Conservation (phyloP, 2,329 filamentous ascomycete species). For the Fusarium multiceps region DNA sequence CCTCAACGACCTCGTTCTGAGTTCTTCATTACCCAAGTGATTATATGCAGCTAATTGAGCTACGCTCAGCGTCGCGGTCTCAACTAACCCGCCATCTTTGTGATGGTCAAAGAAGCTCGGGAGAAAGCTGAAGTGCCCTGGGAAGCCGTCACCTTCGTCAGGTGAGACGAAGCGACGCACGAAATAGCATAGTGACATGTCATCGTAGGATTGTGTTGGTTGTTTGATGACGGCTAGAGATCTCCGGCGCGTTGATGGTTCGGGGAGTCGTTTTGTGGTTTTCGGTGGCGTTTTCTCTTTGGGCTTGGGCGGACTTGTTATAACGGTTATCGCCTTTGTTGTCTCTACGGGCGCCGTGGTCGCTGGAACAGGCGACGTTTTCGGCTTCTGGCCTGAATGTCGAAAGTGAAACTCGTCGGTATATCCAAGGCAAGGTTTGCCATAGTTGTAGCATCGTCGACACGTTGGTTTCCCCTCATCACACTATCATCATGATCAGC, state of each 20-base stretch:
- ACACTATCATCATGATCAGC: constrained; percentile 34
- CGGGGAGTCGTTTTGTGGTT: background rate
- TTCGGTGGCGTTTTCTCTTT: background rate
- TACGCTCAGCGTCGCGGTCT: constrained; percentile 49
- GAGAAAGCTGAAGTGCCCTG: constrained; percentile 50
- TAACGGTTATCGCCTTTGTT: background rate
- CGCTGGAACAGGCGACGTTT: background rate
- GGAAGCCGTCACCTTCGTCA: constrained; percentile 45
- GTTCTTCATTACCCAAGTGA: constrained; percentile 45
- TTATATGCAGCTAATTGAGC: constrained; percentile 52
- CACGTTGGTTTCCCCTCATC: constrained; percentile 50
- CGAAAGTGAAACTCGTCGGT: constrained; percentile 53
- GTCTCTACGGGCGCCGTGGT: background rate
- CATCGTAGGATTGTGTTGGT: constrained; percentile 36
- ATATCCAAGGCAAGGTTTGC: constrained; percentile 50
- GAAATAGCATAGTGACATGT: constrained; percentile 51
- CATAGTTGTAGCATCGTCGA: constrained; percentile 49
- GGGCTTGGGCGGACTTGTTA: background rate
- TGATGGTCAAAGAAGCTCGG: constrained; percentile 45
- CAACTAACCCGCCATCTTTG: constrained; percentile 44
- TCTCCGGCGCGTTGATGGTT: background rate
- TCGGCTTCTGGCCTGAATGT: constrained; percentile 29
- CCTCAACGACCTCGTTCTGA: constrained; percentile 45
- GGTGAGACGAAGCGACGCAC: constrained; percentile 50
- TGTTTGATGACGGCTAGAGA: constrained; percentile 23